phyloP scores from a whole-genome alignment of 352 stramenopile genomes.

The Phytophthora fragariaefolia region DNA sequence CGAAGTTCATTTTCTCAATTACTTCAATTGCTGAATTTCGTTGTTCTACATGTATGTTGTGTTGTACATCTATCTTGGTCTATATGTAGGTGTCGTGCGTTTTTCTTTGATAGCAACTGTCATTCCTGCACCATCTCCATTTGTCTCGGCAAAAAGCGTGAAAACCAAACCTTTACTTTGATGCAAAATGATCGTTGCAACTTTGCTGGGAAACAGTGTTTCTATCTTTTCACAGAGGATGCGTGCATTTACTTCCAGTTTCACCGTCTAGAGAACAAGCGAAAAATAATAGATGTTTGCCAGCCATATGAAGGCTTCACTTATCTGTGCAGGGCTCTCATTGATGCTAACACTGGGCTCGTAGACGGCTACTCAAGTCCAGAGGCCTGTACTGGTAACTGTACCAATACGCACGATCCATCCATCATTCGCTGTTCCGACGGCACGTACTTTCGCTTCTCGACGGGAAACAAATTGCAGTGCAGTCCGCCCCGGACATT shows the following conservation, averaged over 20 bases:
- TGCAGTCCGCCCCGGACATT: constrained; percentile 51
- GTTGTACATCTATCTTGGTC: no score
- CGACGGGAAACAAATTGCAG: constrained; percentile 57
- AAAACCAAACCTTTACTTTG: constrained; percentile 11
- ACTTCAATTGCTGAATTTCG: no score
- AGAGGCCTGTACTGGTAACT: constrained; percentile 31
- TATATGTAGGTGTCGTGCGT: no score
- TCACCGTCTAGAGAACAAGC: constrained; percentile 7
- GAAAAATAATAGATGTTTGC: background rate
- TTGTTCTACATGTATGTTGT: no score
- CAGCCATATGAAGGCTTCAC: constrained; percentile 15
- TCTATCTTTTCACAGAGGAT: background rate
- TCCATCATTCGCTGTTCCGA: constrained; percentile 56
- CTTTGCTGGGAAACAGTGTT: background rate
- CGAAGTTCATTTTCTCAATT: no score
- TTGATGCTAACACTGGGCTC: constrained; percentile 19
- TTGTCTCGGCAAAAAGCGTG: background rate
- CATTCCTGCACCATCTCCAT: constrained; percentile 8
- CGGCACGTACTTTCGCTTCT: constrained; percentile 67
- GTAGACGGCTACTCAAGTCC: constrained; percentile 32
- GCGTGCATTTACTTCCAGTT: constrained; percentile 9
- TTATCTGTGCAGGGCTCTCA: constrained; percentile 13
- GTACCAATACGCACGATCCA: constrained; percentile 55
- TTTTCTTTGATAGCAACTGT: no score
- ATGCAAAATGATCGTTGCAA: constrained; percentile 15